Base-by-base conservation (phyloP, 2,329 filamentous ascomycete genomes). In the Sarocladium strictum region DNA sequence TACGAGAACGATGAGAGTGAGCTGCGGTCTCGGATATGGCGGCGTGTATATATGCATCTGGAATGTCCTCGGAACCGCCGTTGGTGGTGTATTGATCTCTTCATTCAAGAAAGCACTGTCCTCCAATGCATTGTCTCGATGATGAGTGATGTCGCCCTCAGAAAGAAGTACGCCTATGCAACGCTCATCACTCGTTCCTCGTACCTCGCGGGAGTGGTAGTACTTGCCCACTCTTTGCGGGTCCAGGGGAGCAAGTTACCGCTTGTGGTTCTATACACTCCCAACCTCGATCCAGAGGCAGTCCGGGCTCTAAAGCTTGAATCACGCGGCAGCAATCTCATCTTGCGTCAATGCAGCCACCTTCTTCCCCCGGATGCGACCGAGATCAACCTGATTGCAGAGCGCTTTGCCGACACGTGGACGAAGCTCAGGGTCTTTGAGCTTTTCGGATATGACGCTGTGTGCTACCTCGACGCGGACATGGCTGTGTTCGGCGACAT, bases 111-210 rank as follows among this genome's bases (percentile, higher is more conserved):
- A 32, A n/a, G n/a, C n/a, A n/a, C n/a, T n/a, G n/a, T n/a, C n/a
- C n/a, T n/a, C n/a, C n/a, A n/a, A n/a, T n/a, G n/a, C n/a, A n/a
- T n/a, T n/a, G n/a, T n/a, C n/a, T 32, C 29, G 7, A 9, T 19
- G 17, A 45, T 45, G 40, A 19, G 40, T 45, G 40, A 45, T 19
- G 14, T 45, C 23, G 40, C 23, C 21, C 21, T 9, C 9, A 23
- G 10, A 12, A 12, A 23, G 19, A 45, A 45, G 4, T 61, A 62
- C 5, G 59, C 59, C 52, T 62, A 60, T 53, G 57, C 59, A 53
- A 62, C 60, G 47, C 60, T 62, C 54, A 59, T 62, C 43, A 62
- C 60, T 12, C 59, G 59, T 14, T 47, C 60, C 21, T 61, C 60
- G 3, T 62, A 62, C 27, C 53, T 62, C 21, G 57, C 60, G n/a